phyloP scores from a whole-genome alignment of 2,329 filamentous ascomycete genomes.

The Aureobasidium subglaciale region DNA sequence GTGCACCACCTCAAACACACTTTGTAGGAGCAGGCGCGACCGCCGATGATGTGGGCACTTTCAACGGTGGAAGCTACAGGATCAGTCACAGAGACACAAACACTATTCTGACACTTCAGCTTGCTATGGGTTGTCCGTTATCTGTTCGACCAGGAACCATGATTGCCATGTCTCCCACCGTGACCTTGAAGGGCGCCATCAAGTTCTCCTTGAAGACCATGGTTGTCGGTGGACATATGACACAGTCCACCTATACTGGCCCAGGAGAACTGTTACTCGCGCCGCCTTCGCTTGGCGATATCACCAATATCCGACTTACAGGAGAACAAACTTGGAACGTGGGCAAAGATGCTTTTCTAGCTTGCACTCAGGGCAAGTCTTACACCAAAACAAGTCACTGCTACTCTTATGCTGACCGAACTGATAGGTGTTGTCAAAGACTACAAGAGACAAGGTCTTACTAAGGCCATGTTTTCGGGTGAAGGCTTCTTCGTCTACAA shows the following conservation, averaged over 20 bases:
- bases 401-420: neutral
- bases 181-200: slow-evolving; percentile 73
- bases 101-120: slow-evolving; percentile 77
- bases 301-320: slow-evolving; percentile 68
- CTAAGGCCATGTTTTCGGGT: slow-evolving; percentile 88
- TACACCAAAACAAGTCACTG: no score
- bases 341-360: slow-evolving; percentile 79
- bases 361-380: slow-evolving; percentile 75
- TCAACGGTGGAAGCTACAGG: slow-evolving; percentile 91
- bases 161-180: slow-evolving; percentile 88
- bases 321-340: slow-evolving; percentile 75
- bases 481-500: slow-evolving; percentile 90
- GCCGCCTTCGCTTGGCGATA: slow-evolving; percentile 73
- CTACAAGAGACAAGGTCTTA: slow-evolving; percentile 51
- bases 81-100: slow-evolving; percentile 91
- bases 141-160: slow-evolving; percentile 76
- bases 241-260: slow-evolving; percentile 72
- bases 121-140: slow-evolving; percentile 82
- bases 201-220: slow-evolving; percentile 91
- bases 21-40: slow-evolving; percentile 59
- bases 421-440: slow-evolving; percentile 14
- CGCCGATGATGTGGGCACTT: slow-evolving; percentile 81
- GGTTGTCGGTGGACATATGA: slow-evolving; percentile 73
- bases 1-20: slow-evolving; percentile 43
- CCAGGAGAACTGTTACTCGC: slow-evolving; percentile 85